Conservation (phyloP, 192 early-diverging fungal genomes). For the Oehlia diaphana region DNA sequence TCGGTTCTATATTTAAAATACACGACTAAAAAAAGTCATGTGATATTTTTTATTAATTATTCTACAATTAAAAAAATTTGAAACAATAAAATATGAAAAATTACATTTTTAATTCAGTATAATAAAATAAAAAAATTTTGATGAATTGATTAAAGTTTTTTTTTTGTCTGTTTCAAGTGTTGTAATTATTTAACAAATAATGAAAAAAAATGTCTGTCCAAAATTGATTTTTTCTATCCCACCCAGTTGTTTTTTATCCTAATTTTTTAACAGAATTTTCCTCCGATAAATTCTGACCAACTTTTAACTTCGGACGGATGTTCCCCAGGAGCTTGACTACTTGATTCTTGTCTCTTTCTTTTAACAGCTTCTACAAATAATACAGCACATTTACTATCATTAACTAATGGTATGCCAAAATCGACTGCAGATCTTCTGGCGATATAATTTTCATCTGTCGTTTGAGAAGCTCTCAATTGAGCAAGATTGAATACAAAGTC, state of each 20-base stretch:
- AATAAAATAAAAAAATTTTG: no score
- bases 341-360: slow-evolving; percentile 43
- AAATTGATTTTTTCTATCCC: neutral
- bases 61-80: no score
- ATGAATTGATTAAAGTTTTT: no score
- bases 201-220: neutral
- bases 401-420: slow-evolving; percentile 93
- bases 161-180: no score
- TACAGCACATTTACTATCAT: slow-evolving; percentile 91
- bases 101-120: no score
- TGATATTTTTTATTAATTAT: no score
- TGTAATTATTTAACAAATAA: neutral
- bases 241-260: neutral
- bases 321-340: slow-evolving; percentile 36
- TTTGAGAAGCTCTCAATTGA: slow-evolving; percentile 61
- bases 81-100: no score
- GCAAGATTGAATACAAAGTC: slow-evolving; percentile 75
- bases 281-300: slow-evolving; percentile 69
- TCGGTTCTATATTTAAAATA: no score
- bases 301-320: slow-evolving; percentile 68
- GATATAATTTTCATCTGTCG: slow-evolving; percentile 68
- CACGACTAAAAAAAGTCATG: no score
- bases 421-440: slow-evolving; percentile 95
- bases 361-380: slow-evolving; percentile 87
- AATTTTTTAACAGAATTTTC: slow-evolving; percentile 35